These are phyloP conservation scores for Colletotrichum acutatum DNA, from an alignment of 2,329 filamentous ascomycete genomes.

Conservation along the genomic window DNA sequence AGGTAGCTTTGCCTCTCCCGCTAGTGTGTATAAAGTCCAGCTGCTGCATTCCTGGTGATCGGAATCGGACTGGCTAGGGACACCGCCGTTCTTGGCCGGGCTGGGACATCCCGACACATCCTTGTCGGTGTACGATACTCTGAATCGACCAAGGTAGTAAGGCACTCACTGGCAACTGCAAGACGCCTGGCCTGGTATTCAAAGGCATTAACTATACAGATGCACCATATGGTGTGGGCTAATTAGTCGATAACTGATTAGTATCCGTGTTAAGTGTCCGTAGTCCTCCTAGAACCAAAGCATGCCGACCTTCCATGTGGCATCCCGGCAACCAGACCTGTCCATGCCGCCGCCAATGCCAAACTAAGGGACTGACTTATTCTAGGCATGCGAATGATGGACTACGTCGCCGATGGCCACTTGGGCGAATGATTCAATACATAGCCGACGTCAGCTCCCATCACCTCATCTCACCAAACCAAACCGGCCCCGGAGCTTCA, in stretches of 20 bases:
- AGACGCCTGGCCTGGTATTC: neutral
- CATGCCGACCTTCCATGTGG: constrained; percentile 23
- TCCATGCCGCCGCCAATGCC: constrained; percentile 5
- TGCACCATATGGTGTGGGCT: neutral
- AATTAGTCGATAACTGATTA: neutral
- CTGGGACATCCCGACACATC: constrained; percentile 16
- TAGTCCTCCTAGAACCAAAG: neutral
- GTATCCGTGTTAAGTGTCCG: neutral
- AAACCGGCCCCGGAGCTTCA: neutral
- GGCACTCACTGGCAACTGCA: no score
- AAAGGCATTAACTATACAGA: neutral
- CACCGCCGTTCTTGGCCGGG: constrained; percentile 15
- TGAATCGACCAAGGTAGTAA: constrained; percentile 7
- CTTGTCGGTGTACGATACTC: neutral
- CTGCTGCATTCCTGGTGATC: neutral
- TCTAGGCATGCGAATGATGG: constrained; percentile 10
- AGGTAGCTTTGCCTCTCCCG: neutral
- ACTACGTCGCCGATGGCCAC: neutral
- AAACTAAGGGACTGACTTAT: constrained; percentile 12
- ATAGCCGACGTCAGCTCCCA: constrained; percentile 6
- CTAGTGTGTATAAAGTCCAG: neutral
- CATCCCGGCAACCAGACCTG: constrained; percentile 18
- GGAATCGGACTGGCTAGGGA: constrained; percentile 4
- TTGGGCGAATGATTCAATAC: constrained; percentile 17
- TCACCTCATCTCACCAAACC: neutral